These are phyloP conservation scores for Triticum timopheevii DNA, from an alignment of 176 grass and related monocot species.

Conservation along the genomic window DNA sequence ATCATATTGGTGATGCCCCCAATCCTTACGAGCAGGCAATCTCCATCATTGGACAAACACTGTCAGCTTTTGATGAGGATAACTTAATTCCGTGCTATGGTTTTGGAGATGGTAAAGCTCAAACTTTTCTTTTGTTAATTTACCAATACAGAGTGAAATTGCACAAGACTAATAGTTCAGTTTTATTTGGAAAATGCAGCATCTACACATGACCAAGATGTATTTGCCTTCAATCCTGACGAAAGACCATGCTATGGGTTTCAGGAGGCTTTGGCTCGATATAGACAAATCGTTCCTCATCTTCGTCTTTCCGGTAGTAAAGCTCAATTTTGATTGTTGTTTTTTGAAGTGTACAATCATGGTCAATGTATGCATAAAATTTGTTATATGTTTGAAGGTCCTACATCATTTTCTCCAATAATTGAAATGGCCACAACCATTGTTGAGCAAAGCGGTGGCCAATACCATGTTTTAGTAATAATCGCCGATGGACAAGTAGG, in stretches of 20 bases:
- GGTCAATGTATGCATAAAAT: conserved; percentile 1
- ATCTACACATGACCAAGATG: conserved; percentile 85
- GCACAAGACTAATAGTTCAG: conserved; percentile 3
- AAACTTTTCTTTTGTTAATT: conserved; percentile 11
- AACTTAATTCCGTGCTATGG: conserved; percentile 97
- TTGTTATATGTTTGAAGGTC: conserved; percentile 54
- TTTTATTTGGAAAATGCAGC: conserved; percentile 50
- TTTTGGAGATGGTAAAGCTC: conserved; percentile 88
- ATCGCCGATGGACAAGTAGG: conserved; percentile 89
- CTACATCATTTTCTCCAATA: conserved; percentile 90
- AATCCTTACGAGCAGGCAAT: conserved; percentile 96
- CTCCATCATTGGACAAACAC: conserved; percentile 80
- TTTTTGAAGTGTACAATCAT: neutral
- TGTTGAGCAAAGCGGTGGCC: conserved; percentile 83
- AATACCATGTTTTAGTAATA: conserved; percentile 96
- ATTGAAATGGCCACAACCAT: conserved; percentile 94
- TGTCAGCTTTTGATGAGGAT: conserved; percentile 86
- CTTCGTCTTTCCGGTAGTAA: conserved; percentile 72
- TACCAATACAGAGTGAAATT: neutral
- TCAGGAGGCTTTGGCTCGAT: conserved; percentile 70
- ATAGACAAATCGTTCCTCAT: conserved; percentile 78
- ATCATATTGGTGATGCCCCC: conserved; percentile 63
- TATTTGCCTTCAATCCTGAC: conserved; percentile 77
- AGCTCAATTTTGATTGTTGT: conserved; percentile 20
- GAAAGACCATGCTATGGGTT: conserved; percentile 83